Evolutionary conservation across 228 moss, liverwort and hornwort genomes (phyloP).

Genomic region (Sphagnum fallax): DNA sequence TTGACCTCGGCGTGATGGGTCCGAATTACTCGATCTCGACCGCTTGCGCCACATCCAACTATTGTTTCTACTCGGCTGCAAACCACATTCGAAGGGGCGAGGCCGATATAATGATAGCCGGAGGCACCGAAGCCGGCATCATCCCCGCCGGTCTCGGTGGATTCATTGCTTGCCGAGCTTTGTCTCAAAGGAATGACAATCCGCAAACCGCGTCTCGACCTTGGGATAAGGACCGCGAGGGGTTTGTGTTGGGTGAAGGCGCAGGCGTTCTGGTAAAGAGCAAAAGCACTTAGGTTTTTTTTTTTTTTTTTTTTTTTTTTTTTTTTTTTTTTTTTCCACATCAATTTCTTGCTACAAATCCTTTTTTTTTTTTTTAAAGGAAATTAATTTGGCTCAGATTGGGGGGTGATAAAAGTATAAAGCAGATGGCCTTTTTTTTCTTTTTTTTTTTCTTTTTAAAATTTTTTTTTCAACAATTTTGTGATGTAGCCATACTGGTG

Average conservation of each 20-base stretch:
- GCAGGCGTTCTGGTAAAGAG: conserved; percentile 75
- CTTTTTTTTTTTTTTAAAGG: background rate
- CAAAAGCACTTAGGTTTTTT: too few relatives aligned
- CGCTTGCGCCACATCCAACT: conserved; percentile 93
- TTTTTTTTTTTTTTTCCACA: too few relatives aligned
- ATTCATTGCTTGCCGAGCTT: conserved; percentile 88
- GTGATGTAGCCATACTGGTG: too few relatives aligned
- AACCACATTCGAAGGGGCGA: conserved; percentile 95
- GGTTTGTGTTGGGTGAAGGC: conserved; percentile 97
- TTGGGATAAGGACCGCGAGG: conserved; percentile 96
- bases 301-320: background rate
- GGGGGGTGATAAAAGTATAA: too few relatives aligned
- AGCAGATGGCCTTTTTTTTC: too few relatives aligned
- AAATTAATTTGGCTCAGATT: too few relatives aligned
- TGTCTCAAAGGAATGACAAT: conserved; percentile 80
- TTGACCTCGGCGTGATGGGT: conserved; percentile 92
- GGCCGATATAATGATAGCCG: conserved; percentile 93
- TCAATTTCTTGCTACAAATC: conserved; percentile 4
- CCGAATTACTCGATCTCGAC: conserved; percentile 91
- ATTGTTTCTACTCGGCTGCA: conserved; percentile 96
- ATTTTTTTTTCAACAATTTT: too few relatives aligned
- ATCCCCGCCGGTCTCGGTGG: conserved; percentile 91
- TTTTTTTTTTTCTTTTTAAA: too few relatives aligned
- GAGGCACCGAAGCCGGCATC: conserved; percentile 92
- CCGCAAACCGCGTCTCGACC: conserved; percentile 88